phyloP scores from a whole-genome alignment of 768 basidiomycete species.

The Mycena kentingensis region DNA sequence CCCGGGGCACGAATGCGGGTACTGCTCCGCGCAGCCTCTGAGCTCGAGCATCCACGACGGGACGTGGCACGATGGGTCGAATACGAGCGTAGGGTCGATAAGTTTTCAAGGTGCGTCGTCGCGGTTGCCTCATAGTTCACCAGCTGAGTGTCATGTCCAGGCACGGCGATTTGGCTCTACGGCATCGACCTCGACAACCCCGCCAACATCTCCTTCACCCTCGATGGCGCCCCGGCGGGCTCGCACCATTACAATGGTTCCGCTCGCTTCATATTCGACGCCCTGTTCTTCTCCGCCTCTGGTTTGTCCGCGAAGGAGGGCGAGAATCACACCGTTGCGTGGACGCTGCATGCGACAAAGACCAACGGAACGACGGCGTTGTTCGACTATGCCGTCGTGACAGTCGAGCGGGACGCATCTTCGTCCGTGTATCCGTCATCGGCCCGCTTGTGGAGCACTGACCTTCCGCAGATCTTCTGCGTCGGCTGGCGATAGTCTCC shows the following conservation, averaged over 20 bases:
- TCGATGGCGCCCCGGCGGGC: not conserved
- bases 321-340: conserved; percentile 12
- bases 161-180: conserved; percentile 12
- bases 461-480: not conserved
- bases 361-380: conserved; percentile 9
- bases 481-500: not conserved
- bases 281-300: conserved; percentile 10
- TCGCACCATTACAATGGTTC: conserved; percentile 13
- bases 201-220: conserved; percentile 14
- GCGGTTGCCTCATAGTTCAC: not conserved
- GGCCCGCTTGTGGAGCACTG: not conserved
- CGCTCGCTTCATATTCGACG: conserved; percentile 14
- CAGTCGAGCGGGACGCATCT: not conserved
- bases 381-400: conserved; percentile 19
- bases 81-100: conserved; percentile 7
- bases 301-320: not conserved
- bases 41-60: conserved; percentile 8
- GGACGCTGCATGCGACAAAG: conserved; percentile 8
- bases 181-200: conserved; percentile 18
- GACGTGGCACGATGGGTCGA: conserved; percentile 20
- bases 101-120: conserved; percentile 15
- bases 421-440: not conserved
- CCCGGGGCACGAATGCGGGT: conserved; percentile 2
- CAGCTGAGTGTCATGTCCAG: not conserved
- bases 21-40: conserved; percentile 19